phyloP scores from a whole-genome alignment of 495 filamentous ascomycete genomes.

The Penicillium paxilli region DNA sequence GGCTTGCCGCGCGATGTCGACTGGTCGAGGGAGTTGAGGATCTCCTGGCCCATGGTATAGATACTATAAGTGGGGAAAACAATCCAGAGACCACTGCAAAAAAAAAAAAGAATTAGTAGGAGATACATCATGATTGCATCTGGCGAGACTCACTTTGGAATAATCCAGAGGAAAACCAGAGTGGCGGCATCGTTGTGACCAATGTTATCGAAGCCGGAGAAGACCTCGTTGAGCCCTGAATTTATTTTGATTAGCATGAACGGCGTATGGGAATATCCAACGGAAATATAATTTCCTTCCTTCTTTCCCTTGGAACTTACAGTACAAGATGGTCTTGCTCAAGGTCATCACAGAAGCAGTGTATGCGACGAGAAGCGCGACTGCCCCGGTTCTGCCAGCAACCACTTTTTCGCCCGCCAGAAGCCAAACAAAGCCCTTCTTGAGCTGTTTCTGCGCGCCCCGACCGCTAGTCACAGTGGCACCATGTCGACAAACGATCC shows the following conservation, averaged over 20 bases:
- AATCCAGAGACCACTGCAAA: slow-evolving; percentile 72
- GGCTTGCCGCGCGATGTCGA: slow-evolving; percentile 36
- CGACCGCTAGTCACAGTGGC: slow-evolving; percentile 30
- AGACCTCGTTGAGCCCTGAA: slow-evolving; percentile 78
- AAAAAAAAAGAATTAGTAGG: background rate
- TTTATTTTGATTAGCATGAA: no score
- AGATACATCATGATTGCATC: background rate
- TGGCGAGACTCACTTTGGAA: slow-evolving; percentile 70
- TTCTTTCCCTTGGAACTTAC: slow-evolving; percentile 59
- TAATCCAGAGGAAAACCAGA: slow-evolving; percentile 69
- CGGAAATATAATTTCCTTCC: no score
- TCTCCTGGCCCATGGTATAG: slow-evolving; percentile 67
- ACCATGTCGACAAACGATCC: slow-evolving; percentile 55
- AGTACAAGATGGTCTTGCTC: slow-evolving; percentile 85
- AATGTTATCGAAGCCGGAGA: slow-evolving; percentile 74
- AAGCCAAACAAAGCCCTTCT: slow-evolving; percentile 40
- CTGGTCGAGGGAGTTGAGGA: slow-evolving; percentile 64
- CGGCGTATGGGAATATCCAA: no score
- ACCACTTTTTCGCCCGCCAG: slow-evolving; percentile 53
- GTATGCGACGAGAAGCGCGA: slow-evolving; percentile 68
- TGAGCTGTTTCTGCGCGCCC: slow-evolving; percentile 30
- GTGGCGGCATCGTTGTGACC: slow-evolving; percentile 65
- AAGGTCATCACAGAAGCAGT: slow-evolving; percentile 75
- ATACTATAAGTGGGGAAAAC: slow-evolving; percentile 70
- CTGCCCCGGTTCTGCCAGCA: slow-evolving; percentile 57